Conservation (phyloP, 169 alveolate genomes). For the Pseudocohnilembus persalinus region DNA sequence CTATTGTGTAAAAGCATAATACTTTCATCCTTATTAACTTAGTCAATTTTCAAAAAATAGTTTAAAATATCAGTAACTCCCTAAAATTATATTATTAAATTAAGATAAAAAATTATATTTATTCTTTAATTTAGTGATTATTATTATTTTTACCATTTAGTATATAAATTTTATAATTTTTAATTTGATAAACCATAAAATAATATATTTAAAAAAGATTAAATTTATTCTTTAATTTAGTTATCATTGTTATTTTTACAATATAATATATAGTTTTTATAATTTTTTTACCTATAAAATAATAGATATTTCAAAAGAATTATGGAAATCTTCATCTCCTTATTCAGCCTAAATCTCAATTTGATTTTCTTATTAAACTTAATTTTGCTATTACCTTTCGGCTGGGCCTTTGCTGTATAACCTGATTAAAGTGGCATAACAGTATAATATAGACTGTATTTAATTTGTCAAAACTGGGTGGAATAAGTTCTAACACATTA, state of each 20-base stretch:
- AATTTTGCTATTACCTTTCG: constrained; percentile 11
- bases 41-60: neutral
- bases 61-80: neutral
- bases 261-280: neutral
- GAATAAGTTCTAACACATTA: constrained; percentile 24
- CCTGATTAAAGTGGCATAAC: constrained; percentile 29
- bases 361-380: neutral
- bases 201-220: no score
- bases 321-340: neutral
- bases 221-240: no score
- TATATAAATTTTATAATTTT: no score
- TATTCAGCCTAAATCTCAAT: neutral
- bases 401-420: constrained; percentile 18
- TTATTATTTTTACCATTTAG: neutral
- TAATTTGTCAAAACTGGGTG: constrained; percentile 17
- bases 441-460: constrained; percentile 19
- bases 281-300: neutral
- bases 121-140: no score
- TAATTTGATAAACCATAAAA: no score
- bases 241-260: neutral
- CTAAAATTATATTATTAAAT: no score
- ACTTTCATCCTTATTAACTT: neutral
- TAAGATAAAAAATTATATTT: no score
- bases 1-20: neutral
- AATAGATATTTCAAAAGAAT: neutral